Evolutionary conservation across 306 rosid species (phyloP).

Genomic region (Coriaria nepalensis): DNA sequence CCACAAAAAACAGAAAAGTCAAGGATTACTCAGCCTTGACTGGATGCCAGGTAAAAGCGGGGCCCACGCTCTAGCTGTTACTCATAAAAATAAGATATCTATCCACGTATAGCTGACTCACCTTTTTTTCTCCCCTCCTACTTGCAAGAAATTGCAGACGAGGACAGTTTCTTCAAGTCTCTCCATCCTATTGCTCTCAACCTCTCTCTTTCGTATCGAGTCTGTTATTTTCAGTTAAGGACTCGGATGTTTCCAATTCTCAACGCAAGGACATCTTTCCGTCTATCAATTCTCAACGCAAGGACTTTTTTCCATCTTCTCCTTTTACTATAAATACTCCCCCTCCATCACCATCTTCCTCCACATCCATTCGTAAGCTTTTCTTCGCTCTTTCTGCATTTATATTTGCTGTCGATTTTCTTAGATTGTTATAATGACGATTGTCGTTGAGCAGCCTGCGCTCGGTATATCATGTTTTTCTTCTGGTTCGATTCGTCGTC

Average conservation of each 20-base stretch:
- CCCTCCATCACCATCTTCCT: not conserved
- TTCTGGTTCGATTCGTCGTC: not conserved
- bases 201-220: not conserved
- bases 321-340: conserved; percentile 15
- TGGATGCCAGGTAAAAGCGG: conserved; percentile 21
- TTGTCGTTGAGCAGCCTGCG: conserved; percentile 30
- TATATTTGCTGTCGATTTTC: not conserved
- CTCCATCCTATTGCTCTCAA: not conserved
- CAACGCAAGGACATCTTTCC: conserved; percentile 16
- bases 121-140: too few species aligned
- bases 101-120: conserved; percentile 21
- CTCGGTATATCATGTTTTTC: conserved; percentile 20
- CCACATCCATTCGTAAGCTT: not conserved
- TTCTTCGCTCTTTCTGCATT: conserved; percentile 1
- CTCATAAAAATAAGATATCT: not conserved
- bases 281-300: conserved; percentile 13
- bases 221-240: conserved; percentile 1
- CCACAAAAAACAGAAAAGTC: not conserved
- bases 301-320: conserved; percentile 10
- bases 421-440: conserved; percentile 26
- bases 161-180: not conserved
- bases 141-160: conserved; percentile 19
- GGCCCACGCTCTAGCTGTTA: not conserved
- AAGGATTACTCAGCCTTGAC: conserved; percentile 15
- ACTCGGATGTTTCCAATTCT: conserved; percentile 3